Conservation (phyloP, 192 early-diverging fungal genomes). For the Coemansia sp. region DNA sequence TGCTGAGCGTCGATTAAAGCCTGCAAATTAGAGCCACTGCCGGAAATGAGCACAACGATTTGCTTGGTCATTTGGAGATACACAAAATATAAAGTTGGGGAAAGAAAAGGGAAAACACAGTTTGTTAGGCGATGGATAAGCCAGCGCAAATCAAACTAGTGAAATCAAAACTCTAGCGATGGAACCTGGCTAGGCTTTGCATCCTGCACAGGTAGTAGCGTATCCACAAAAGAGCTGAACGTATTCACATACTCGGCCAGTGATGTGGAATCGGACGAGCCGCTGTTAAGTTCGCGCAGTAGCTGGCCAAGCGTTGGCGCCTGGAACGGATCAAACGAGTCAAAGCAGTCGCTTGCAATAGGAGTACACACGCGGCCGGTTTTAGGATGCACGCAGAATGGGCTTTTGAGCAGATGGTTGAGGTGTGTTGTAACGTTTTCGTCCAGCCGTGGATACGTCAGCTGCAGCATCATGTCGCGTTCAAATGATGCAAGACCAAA, state of each 20-base stretch:
- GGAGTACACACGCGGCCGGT: slow-evolving; percentile 96
- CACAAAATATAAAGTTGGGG: not conserved
- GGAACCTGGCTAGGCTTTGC: too few species aligned
- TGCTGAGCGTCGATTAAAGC: slow-evolving; percentile 85
- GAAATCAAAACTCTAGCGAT: not conserved
- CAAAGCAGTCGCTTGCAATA: slow-evolving; percentile 72
- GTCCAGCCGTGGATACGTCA: slow-evolving; percentile 90
- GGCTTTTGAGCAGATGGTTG: slow-evolving; percentile 94
- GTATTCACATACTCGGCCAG: slow-evolving; percentile 61
- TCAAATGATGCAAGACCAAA: slow-evolving; percentile 42
- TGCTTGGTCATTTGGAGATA: slow-evolving; percentile 26
- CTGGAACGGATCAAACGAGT: slow-evolving; percentile 77
- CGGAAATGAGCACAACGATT: slow-evolving; percentile 92
- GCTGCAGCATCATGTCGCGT: slow-evolving; percentile 85
- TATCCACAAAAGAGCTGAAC: slow-evolving; percentile 69
- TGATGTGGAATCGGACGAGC: slow-evolving; percentile 52
- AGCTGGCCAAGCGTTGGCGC: slow-evolving; percentile 75
- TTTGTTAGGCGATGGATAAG: not conserved
- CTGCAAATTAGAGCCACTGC: slow-evolving; percentile 94
- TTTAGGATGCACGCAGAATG: slow-evolving; percentile 96
- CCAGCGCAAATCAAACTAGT: not conserved
- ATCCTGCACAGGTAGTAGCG: slow-evolving; percentile 8
- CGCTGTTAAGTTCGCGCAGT: slow-evolving; percentile 62
- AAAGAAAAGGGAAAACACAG: not conserved
- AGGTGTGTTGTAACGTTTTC: slow-evolving; percentile 86